phyloP scores from a whole-genome alignment of 1,284 basidiomycete genomes.

The Baeospora myosura region DNA sequence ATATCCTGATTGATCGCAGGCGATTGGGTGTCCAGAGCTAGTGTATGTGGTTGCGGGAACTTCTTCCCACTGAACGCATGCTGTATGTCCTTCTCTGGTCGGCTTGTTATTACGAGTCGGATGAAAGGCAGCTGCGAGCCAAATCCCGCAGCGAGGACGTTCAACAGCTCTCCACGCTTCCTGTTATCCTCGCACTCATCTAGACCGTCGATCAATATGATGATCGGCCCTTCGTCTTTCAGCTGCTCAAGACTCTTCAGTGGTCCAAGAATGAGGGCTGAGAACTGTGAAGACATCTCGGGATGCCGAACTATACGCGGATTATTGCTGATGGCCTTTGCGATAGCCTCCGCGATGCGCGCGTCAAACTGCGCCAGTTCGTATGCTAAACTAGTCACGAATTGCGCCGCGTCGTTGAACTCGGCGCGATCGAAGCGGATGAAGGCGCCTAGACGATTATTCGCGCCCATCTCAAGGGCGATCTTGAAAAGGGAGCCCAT shows the following conservation, averaged over 20 bases:
- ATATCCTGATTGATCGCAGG: too few species aligned
- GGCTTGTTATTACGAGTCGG: conserved; percentile 5
- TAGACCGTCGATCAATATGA: conserved; percentile 5
- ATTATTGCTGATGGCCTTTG: neutral
- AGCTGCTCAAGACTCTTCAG: neutral
- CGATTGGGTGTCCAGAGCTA: too few species aligned
- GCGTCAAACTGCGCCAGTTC: conserved; percentile 4
- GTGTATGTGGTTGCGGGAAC: too few species aligned
- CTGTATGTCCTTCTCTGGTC: conserved; percentile 4
- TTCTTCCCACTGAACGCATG: neutral
- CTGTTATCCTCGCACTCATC: conserved; percentile 4
- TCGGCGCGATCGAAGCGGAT: conserved; percentile 8
- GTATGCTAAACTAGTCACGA: conserved; percentile 3
- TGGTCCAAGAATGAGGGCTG: conserved; percentile 3
- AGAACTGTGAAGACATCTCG: neutral
- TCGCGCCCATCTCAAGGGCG: neutral
- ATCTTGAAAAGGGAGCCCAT: conserved; percentile 4
- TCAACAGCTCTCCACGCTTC: neutral
- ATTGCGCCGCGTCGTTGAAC: conserved; percentile 2
- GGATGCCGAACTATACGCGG: neutral
- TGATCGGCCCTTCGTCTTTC: conserved; percentile 1
- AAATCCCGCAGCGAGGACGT: neutral
- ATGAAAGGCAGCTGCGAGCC: conserved; percentile 2
- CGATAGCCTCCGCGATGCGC: conserved; percentile 3
- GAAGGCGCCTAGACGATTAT: conserved; percentile 6